phyloP scores from a whole-genome alignment of 495 filamentous ascomycete genomes.

The Penicillium canariense region DNA sequence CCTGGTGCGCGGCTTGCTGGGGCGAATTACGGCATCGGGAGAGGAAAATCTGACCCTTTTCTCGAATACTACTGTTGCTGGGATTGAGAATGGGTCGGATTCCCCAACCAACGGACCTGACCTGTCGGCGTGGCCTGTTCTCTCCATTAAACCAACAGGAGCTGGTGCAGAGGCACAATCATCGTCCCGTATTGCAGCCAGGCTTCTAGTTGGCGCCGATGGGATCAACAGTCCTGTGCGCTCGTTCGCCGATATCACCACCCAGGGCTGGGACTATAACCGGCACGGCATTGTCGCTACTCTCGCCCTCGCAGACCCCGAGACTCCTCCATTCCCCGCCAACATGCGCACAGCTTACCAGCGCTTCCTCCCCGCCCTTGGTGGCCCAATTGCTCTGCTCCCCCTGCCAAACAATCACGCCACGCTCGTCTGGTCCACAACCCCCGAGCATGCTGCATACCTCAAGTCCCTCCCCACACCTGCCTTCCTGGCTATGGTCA shows the following conservation, averaged over 20 bases:
- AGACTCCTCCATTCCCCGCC: slow-evolving; percentile 24
- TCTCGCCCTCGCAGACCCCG: slow-evolving; percentile 60
- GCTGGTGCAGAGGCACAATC: slow-evolving; percentile 31
- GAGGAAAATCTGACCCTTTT: slow-evolving; percentile 61
- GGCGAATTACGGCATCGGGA: slow-evolving; percentile 65
- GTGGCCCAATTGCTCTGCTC: slow-evolving; percentile 83
- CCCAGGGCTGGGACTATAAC: slow-evolving; percentile 89
- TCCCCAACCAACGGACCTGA: slow-evolving; percentile 59
- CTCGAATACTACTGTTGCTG: slow-evolving; percentile 70
- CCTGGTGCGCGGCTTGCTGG: slow-evolving; percentile 71
- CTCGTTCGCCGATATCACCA: slow-evolving; percentile 79
- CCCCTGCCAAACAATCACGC: slow-evolving; percentile 80
- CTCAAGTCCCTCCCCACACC: slow-evolving; percentile 69
- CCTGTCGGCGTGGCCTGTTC: slow-evolving; percentile 81
- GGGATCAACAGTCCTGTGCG: slow-evolving; percentile 93
- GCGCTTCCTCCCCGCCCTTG: slow-evolving; percentile 79
- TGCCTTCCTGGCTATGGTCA: slow-evolving; percentile 85
- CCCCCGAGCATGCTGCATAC: slow-evolving; percentile 68
- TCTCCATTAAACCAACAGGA: slow-evolving; percentile 56
- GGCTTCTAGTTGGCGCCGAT: slow-evolving; percentile 89
- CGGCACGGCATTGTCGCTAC: slow-evolving; percentile 91
- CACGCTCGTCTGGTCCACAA: slow-evolving; percentile 92
- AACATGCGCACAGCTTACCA: slow-evolving; percentile 80
- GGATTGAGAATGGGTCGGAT: slow-evolving; percentile 71
- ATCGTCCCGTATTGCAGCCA: slow-evolving; percentile 60